Conservation (phyloP, 768 basidiomycete species). For the Pleurotus eryngii region DNA sequence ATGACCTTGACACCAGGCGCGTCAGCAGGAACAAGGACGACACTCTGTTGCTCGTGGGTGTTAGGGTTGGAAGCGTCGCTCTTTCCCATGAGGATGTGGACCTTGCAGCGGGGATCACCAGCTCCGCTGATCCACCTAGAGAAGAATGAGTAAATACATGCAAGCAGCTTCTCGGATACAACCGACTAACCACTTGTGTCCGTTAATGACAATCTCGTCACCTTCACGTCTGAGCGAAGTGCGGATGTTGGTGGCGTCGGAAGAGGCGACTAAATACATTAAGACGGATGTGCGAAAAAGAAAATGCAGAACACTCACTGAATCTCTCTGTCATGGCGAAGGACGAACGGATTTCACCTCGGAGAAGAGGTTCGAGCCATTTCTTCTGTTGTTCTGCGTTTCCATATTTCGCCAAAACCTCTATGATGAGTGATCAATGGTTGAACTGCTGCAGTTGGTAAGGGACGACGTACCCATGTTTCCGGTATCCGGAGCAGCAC, state of each 20-base stretch:
- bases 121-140: slow-evolving; percentile 96
- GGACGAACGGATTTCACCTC: slow-evolving; percentile 90
- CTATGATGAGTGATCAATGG: slow-evolving; percentile 35
- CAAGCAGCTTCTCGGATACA: neutral
- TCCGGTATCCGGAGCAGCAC: slow-evolving; percentile 95
- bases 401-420: slow-evolving; percentile 97
- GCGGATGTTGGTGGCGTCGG: slow-evolving; percentile 92
- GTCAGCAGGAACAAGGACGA: slow-evolving; percentile 91
- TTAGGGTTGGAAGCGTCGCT: slow-evolving; percentile 82
- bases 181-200: slow-evolving; percentile 82
- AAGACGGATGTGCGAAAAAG: slow-evolving; percentile 2
- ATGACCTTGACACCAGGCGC: slow-evolving; percentile 84
- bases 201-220: slow-evolving; percentile 87
- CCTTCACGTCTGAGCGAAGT: slow-evolving; percentile 84
- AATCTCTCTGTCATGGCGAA: slow-evolving; percentile 98
- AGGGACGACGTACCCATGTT: slow-evolving; percentile 77
- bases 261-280: slow-evolving; percentile 68
- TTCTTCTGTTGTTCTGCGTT: slow-evolving; percentile 85
- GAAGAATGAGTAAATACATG: neutral
- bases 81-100: slow-evolving; percentile 95
- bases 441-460: neutral
- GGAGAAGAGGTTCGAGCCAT: slow-evolving; percentile 85
- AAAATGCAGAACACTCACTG: slow-evolving; percentile 38
- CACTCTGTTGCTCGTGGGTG: slow-evolving; percentile 82
- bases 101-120: slow-evolving; percentile 82